A percentile compares a stretch with the other conserved stretches of the same genome.
These are phyloP conservation scores for Pelargonium myrrhifolium DNA, from an alignment of 441 rosid species.

Conservation along the genomic window DNA sequence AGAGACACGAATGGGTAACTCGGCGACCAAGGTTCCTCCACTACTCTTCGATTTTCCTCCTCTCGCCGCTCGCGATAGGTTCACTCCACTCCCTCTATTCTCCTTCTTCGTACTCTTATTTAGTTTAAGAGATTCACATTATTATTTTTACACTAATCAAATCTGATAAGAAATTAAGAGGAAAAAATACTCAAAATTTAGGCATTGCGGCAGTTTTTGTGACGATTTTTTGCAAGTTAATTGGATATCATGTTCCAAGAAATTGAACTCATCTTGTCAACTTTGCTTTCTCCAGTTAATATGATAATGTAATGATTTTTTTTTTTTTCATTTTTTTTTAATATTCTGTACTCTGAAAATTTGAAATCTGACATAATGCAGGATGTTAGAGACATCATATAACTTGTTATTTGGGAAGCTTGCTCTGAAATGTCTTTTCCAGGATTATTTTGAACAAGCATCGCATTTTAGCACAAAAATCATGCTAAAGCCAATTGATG, in stretches of 20 bases:
- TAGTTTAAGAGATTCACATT: background rate
- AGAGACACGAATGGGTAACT: slow-evolving; percentile 47
- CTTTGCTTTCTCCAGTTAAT: background rate
- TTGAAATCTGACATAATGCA: slow-evolving; percentile 24
- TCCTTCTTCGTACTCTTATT: slow-evolving; percentile 38
- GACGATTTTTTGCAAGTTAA: no score
- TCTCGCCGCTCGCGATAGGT: slow-evolving; percentile 78
- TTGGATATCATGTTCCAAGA: no score
- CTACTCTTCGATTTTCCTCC: slow-evolving; percentile 95
- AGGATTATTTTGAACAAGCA: slow-evolving; percentile 84
- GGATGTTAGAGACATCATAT: slow-evolving; percentile 87
- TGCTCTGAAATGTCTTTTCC: slow-evolving; percentile 67
- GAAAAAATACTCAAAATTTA: no score
- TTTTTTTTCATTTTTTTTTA: background rate
- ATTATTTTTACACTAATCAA: no score
- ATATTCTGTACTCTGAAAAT: background rate
- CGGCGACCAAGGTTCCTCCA: slow-evolving; percentile 59
- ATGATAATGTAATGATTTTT: background rate
- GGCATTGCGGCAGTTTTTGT: no score
- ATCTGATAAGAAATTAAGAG: background rate
- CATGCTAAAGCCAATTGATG: slow-evolving; percentile 82
- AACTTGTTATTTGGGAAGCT: slow-evolving; percentile 75
- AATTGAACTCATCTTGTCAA: no score
- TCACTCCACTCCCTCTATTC: background rate
- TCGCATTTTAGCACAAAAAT: slow-evolving; percentile 57